These are phyloP conservation scores for Gossypium stocksii DNA, from an alignment of 345 rosid species.

Conservation along the genomic window DNA sequence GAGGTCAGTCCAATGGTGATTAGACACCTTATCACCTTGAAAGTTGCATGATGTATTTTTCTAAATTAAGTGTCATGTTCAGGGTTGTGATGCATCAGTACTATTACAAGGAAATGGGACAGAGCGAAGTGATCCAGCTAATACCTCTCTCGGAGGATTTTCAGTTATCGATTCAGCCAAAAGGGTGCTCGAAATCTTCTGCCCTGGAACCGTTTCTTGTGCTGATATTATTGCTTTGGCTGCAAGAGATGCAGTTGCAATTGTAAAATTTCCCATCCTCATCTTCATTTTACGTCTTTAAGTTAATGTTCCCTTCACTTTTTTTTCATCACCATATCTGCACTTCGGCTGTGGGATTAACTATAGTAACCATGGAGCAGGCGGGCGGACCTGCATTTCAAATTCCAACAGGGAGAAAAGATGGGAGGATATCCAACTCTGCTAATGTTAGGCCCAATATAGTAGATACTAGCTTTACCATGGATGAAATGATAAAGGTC, in stretches of 20 bases:
- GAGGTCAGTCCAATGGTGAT: constrained; percentile 40
- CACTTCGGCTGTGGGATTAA: neutral
- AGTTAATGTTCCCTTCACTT: no score
- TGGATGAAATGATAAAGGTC: neutral
- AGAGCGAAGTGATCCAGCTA: constrained; percentile 76
- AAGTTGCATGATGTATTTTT: neutral
- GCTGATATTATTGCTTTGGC: constrained; percentile 71
- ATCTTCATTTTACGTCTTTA: neutral
- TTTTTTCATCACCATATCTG: neutral
- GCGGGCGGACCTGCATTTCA: constrained; percentile 59
- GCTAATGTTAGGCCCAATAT: constrained; percentile 22
- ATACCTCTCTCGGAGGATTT: constrained; percentile 57
- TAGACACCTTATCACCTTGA: no score
- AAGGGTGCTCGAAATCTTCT: constrained; percentile 57
- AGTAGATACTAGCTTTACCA: constrained; percentile 11
- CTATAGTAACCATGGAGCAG: constrained; percentile 27
- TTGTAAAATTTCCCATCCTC: constrained; percentile 32
- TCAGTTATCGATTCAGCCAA: constrained; percentile 62
- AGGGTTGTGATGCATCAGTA: constrained; percentile 95
- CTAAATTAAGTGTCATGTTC: neutral
- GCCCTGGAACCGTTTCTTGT: constrained; percentile 67
- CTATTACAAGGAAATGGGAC: constrained; percentile 77
- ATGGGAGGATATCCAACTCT: constrained; percentile 51
- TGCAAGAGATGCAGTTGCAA: constrained; percentile 71
- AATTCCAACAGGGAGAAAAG: constrained; percentile 69